Evolutionary conservation across 768 basidiomycete species (phyloP).

Genomic region (Leccinum ochraceum): DNA sequence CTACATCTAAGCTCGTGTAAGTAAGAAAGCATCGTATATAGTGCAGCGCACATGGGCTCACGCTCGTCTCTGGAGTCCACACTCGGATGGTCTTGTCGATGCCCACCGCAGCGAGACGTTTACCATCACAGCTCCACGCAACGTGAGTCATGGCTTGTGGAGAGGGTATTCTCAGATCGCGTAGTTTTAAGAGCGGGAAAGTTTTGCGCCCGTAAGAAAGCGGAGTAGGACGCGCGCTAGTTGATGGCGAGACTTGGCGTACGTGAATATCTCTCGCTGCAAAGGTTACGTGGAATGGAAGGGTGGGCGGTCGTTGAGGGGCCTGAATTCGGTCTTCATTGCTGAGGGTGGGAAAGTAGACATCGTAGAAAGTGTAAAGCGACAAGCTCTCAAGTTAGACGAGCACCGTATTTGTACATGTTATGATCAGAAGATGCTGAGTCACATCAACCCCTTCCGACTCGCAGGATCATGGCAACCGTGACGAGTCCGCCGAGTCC

Average conservation of each 20-base stretch:
- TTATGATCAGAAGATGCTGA: conserved; percentile 23
- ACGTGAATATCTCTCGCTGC: too few relatives aligned
- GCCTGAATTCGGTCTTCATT: conserved; percentile 60
- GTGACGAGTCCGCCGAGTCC: too few relatives aligned
- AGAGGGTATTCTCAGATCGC: conserved; percentile 68
- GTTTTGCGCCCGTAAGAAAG: conserved; percentile 58
- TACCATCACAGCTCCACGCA: conserved; percentile 84
- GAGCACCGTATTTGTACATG: conserved; percentile 23
- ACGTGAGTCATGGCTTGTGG: conserved; percentile 71
- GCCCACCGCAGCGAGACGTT: conserved; percentile 78
- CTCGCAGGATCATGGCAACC: too few relatives aligned
- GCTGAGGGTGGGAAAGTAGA: conserved; percentile 24
- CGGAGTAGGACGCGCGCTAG: conserved; percentile 16
- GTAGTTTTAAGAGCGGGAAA: conserved; percentile 78
- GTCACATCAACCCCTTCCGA: conserved; percentile 9
- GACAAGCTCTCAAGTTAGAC: not conserved
- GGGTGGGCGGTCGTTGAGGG: conserved; percentile 14
- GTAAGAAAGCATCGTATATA: not conserved
- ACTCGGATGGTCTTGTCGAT: conserved; percentile 76
- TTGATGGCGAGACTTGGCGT: not conserved
- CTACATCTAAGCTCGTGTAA: conserved; percentile 56
- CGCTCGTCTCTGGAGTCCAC: conserved; percentile 80
- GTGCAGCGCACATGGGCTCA: conserved; percentile 37
- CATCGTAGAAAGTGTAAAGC: conserved; percentile 14
- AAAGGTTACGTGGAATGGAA: too few relatives aligned